A percentile compares a stretch with the other conserved stretches of the same genome.
Conservation (phyloP, 2,329 filamentous ascomycete genomes). For the Colletotrichum musae region DNA sequence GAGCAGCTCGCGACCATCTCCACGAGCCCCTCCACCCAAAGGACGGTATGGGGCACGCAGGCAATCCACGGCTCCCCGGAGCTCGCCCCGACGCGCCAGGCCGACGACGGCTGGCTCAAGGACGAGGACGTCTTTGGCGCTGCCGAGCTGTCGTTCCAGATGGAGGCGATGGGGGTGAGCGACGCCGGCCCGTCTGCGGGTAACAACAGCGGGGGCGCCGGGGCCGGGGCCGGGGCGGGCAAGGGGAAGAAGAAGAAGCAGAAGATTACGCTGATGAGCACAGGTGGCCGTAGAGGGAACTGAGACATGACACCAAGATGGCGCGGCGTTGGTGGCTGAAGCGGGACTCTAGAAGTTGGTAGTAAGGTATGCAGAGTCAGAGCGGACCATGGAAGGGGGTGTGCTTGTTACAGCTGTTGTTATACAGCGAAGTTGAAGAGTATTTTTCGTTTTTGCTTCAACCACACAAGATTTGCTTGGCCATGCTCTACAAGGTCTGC, state of each 20-base stretch:
- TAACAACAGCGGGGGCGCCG: slow-evolving; percentile 38
- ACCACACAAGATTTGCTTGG: too few species aligned
- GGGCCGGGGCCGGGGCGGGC: slow-evolving; percentile 48
- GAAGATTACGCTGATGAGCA: slow-evolving; percentile 81
- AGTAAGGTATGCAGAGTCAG: not conserved
- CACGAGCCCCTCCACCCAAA: slow-evolving; percentile 81
- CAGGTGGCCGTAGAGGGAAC: slow-evolving; percentile 67
- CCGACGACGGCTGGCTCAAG: slow-evolving; percentile 88
- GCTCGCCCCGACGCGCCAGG: slow-evolving; percentile 52
- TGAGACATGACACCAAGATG: slow-evolving; percentile 38
- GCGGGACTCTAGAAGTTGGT: slow-evolving; percentile 4
- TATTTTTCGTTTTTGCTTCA: too few species aligned
- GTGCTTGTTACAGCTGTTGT: too few species aligned
- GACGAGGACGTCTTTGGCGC: slow-evolving; percentile 80
- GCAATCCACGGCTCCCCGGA: slow-evolving; percentile 74
- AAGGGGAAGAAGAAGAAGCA: slow-evolving; percentile 79
- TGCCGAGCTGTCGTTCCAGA: slow-evolving; percentile 72
- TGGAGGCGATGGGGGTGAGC: slow-evolving; percentile 67
- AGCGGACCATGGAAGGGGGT: too few species aligned
- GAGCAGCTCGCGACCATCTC: slow-evolving; percentile 82
- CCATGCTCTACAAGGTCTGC: too few species aligned
- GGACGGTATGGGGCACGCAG: slow-evolving; percentile 94
- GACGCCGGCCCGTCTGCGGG: slow-evolving; percentile 39
- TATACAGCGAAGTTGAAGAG: too few species aligned
- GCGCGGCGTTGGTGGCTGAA: not conserved